Conservation (phyloP, 306 rosid species). For the Medicago arabica region DNA sequence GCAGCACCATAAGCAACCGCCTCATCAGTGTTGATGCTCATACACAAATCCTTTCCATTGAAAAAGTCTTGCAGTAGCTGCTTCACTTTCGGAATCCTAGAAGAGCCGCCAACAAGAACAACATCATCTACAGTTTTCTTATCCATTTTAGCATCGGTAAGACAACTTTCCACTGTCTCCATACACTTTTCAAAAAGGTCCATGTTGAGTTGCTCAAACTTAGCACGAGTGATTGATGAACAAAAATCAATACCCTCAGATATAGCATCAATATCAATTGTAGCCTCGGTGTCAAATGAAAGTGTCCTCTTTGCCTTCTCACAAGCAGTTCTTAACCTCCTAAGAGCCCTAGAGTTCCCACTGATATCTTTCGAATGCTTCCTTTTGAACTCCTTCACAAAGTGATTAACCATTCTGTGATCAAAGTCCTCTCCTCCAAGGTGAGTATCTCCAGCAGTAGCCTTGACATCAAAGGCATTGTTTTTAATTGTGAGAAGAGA, state of each 20-base stretch:
- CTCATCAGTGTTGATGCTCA: constrained; percentile 22
- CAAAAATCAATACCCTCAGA: neutral
- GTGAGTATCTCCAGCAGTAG: neutral
- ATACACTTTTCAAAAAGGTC: constrained; percentile 1
- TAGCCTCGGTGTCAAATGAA: neutral
- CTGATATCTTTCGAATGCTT: neutral
- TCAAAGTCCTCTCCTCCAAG: neutral
- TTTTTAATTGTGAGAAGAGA: constrained; percentile 55
- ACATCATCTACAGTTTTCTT: neutral
- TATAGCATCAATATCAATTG: constrained; percentile 9
- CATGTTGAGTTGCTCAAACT: neutral
- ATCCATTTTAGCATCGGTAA: neutral
- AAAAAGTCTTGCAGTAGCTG: neutral
- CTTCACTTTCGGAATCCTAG: constrained; percentile 15
- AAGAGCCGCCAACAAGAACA: constrained; percentile 14
- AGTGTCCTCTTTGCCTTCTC: neutral
- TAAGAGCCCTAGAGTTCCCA: neutral
- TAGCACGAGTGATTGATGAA: neutral
- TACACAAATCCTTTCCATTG: neutral
- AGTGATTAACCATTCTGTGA: neutral
- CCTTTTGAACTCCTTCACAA: neutral
- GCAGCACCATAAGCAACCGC: constrained; percentile 25
- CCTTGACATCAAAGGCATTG: constrained; percentile 12
- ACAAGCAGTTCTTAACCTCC: neutral
- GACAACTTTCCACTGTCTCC: constrained; percentile 13